Evolutionary conservation across 768 basidiomycete species (phyloP).

Genomic region (Nevesoporus exiguus): DNA sequence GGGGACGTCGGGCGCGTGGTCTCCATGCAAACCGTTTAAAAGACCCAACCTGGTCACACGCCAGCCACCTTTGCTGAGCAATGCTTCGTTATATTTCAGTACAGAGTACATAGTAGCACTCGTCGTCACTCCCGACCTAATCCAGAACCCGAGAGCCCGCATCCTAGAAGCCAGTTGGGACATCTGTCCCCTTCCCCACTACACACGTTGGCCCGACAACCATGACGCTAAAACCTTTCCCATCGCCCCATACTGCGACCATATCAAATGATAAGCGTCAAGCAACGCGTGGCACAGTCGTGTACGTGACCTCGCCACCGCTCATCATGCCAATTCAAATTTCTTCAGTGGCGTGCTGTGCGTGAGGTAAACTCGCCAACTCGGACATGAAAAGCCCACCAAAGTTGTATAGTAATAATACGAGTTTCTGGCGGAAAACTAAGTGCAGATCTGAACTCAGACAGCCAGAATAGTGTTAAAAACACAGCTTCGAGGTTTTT

Average conservation of each 20-base stretch:
- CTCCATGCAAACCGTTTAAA: neutral
- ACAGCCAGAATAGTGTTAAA: no score
- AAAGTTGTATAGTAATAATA: no score
- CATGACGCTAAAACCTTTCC: neutral
- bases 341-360: constrained; percentile 4
- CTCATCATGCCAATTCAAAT: constrained; percentile 18
- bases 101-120: neutral
- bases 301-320: neutral
- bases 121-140: neutral
- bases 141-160: neutral
- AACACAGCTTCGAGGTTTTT: no score
- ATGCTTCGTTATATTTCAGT: neutral
- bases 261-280: neutral
- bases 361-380: neutral
- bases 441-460: no score
- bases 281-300: neutral
- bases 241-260: neutral
- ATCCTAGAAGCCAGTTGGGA: no score
- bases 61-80: no score
- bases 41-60: neutral
- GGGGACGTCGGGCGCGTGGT: neutral
- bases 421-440: no score
- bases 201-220: no score
- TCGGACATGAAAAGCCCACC: no score
- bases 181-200: no score